Conservation (phyloP, 345 rosid species). For the Melaleuca alternifolia region DNA sequence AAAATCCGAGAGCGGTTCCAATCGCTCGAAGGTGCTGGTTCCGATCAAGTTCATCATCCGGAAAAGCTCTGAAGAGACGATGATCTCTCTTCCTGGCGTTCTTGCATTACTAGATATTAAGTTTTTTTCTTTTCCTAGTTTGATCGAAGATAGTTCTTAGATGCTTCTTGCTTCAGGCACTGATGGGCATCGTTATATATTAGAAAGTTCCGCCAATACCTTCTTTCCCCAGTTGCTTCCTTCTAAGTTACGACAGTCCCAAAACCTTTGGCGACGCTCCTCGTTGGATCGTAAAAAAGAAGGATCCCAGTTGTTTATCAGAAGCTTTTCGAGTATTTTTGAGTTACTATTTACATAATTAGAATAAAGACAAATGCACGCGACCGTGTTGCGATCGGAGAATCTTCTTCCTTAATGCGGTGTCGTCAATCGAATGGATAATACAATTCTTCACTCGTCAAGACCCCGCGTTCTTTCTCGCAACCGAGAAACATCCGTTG, state of each 20-base stretch:
- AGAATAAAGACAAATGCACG: background rate
- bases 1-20: conserved; percentile 30
- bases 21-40: conserved; percentile 7
- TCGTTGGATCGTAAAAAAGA: background rate
- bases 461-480: background rate
- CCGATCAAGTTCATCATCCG: background rate
- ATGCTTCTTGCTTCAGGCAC: background rate
- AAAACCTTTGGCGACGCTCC: background rate
- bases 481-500: background rate
- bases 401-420: background rate
- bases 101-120: background rate
- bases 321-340: background rate
- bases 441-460: background rate
- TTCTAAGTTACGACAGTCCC: background rate
- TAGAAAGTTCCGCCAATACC: background rate
- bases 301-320: background rate
- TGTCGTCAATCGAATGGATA: background rate
- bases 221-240: background rate
- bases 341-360: background rate
- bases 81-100: background rate
- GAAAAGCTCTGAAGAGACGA: background rate
- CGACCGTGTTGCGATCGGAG: background rate
- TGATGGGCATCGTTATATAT: background rate
- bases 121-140: background rate
- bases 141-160: background rate